Conservation (phyloP, 2,329 filamentous ascomycete species). For the Chrysoporthe austroafricana region DNA sequence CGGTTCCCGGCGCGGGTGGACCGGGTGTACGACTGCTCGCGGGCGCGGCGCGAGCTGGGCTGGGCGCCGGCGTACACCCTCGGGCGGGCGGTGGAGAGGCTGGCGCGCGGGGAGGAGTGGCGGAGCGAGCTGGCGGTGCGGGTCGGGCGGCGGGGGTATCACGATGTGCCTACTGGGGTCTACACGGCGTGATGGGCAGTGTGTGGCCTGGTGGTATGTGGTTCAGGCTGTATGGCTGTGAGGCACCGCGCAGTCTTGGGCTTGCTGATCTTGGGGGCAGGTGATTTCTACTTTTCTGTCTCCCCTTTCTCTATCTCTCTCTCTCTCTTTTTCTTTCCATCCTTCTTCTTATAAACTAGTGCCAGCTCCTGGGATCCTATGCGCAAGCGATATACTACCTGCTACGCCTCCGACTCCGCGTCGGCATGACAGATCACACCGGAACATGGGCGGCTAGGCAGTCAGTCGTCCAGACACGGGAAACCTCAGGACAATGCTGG, state of each 20-base stretch:
- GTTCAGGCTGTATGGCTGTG: not conserved
- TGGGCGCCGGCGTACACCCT: conserved; percentile 50
- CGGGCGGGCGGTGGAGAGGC: conserved; percentile 38
- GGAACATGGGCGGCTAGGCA: too few relatives aligned
- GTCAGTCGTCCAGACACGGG: too few relatives aligned
- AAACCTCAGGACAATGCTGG: too few relatives aligned
- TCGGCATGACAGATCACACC: too few relatives aligned
- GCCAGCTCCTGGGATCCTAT: too few relatives aligned
- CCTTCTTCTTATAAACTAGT: too few relatives aligned
- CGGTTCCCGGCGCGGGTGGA: conserved; percentile 44
- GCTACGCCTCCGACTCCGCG: too few relatives aligned
- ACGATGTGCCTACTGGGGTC: conserved; percentile 46
- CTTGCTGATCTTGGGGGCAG: not conserved
- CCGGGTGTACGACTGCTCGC: conserved; percentile 50
- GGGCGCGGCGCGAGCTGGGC: conserved; percentile 45
- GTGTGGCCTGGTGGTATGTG: too few relatives aligned
- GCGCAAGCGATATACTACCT: too few relatives aligned
- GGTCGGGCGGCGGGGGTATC: conserved; percentile 51
- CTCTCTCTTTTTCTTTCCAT: not conserved
- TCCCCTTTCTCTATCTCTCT: not conserved
- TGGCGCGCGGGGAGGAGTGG: conserved; percentile 42
- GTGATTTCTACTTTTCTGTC: not conserved
- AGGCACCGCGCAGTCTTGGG: too few relatives aligned
- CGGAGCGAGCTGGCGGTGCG: conserved; percentile 43
- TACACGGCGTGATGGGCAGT: conserved; percentile 39